A percentile compares a stretch with the other conserved stretches of the same genome.
Conservation (phyloP, 2,329 filamentous ascomycete species). For the Elsinoe australis region DNA sequence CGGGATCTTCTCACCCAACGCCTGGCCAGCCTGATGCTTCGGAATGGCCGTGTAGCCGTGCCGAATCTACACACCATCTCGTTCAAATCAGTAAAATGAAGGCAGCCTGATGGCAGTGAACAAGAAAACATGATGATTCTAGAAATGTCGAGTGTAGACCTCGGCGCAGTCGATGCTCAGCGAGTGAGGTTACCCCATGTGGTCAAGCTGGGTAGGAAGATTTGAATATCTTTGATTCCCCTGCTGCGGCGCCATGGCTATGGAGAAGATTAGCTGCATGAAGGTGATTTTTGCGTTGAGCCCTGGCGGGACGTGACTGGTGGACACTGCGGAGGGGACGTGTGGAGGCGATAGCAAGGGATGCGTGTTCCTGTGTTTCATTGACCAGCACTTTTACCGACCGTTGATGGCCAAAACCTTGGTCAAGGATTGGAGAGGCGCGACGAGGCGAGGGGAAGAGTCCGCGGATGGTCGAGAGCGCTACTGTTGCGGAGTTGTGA, state of each 20-base stretch:
- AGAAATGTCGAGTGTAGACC: background rate
- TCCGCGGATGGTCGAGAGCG: background rate
- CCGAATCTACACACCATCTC: too few species aligned
- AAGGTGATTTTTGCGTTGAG: slow-evolving; percentile 6
- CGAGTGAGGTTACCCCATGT: background rate
- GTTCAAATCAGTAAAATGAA: background rate
- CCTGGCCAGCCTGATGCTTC: too few species aligned
- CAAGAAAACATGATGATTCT: background rate
- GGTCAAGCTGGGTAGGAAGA: background rate
- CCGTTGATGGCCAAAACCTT: slow-evolving; percentile 11
- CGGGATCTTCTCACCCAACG: too few species aligned
- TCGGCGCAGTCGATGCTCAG: background rate
- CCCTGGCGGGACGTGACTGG: background rate
- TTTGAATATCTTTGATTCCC: background rate
- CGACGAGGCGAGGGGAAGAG: slow-evolving; percentile 2
- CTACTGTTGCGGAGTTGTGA: background rate
- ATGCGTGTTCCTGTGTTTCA: slow-evolving; percentile 13
- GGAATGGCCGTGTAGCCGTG: too few species aligned
- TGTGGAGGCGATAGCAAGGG: slow-evolving; percentile 6
- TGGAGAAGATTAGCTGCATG: slow-evolving; percentile 11
- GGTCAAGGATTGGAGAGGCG: slow-evolving; percentile 3
- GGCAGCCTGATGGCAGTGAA: background rate
- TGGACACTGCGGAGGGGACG: background rate
- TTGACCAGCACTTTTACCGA: background rate
- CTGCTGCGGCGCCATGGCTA: slow-evolving; percentile 7